Evolutionary conservation across 2,329 filamentous ascomycete species (phyloP).

Genomic region (Exophiala sideris): DNA sequence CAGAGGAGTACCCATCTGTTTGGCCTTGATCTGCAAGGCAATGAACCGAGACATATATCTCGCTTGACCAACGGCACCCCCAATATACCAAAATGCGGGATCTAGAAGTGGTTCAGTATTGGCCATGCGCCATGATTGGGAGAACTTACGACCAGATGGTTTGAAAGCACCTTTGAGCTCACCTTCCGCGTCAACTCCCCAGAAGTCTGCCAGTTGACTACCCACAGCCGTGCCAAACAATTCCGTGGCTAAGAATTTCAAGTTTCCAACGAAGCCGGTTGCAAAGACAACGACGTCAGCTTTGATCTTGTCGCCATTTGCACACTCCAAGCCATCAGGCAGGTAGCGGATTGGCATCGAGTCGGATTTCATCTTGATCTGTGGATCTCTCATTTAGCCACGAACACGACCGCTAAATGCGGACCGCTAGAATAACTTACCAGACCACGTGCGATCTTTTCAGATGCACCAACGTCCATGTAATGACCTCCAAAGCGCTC

Average conservation of each 20-base stretch:
- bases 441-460: constrained; percentile 39
- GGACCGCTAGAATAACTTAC: constrained; percentile 6
- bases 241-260: constrained; percentile 35
- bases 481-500: constrained; percentile 47
- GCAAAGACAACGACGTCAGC: constrained; percentile 49
- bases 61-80: constrained; percentile 41
- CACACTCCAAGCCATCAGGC: constrained; percentile 40
- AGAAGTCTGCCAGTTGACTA: constrained; percentile 43
- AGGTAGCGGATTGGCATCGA: constrained; percentile 36
- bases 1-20: constrained; percentile 22
- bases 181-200: constrained; percentile 45
- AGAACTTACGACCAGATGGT: constrained; percentile 37
- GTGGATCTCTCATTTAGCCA: constrained; percentile 7
- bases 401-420: background rate
- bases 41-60: background rate
- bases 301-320: constrained; percentile 40
- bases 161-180: constrained; percentile 44
- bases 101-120: constrained; percentile 15
- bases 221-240: constrained; percentile 42
- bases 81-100: constrained; percentile 39
- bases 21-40: constrained; percentile 20
- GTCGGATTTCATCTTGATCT: constrained; percentile 43
- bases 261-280: constrained; percentile 45
- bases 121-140: no score
- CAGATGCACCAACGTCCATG: constrained; percentile 44